Evolutionary conservation across 495 filamentous ascomycete species (phyloP).

Genomic region (Lophiostoma macrostomum): DNA sequence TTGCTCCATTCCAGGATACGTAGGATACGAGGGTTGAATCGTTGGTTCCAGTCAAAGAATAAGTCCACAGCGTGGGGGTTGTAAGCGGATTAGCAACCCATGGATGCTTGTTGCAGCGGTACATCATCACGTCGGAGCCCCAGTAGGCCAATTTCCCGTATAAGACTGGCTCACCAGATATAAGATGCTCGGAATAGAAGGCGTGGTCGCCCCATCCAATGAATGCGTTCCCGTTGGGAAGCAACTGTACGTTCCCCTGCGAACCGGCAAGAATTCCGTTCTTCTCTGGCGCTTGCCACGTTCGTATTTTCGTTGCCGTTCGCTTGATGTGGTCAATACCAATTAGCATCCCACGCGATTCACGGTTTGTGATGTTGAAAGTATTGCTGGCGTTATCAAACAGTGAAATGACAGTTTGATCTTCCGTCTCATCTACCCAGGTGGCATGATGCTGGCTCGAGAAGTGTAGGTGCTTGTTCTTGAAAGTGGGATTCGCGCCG

Average conservation of each 20-base stretch:
- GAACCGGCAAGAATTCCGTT: constrained; percentile 52
- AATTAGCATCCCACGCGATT: constrained; percentile 16
- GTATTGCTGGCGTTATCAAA: constrained; percentile 43
- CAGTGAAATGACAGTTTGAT: constrained; percentile 14
- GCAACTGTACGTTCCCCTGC: constrained; percentile 59
- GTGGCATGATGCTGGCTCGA: constrained; percentile 15
- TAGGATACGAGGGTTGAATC: neutral
- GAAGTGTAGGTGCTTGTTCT: constrained; percentile 5
- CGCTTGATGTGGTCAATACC: neutral
- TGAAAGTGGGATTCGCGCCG: constrained; percentile 14
- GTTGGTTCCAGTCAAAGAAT: neutral
- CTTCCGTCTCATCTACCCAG: constrained; percentile 36
- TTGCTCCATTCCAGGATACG: constrained; percentile 22
- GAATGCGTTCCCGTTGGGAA: constrained; percentile 38
- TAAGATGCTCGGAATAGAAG: constrained; percentile 28
- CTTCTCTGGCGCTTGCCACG: neutral
- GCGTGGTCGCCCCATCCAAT: constrained; percentile 43
- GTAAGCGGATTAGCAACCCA: constrained; percentile 1
- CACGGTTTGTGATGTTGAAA: constrained; percentile 46
- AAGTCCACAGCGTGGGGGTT: neutral
- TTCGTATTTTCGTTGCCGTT: neutral
- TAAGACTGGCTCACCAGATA: neutral
- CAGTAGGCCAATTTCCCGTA: neutral
- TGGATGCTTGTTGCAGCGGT: constrained; percentile 1
- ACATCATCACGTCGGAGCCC: constrained; percentile 4